phyloP scores from a whole-genome alignment of 192 early-diverging fungal species.

The Umbelopsis sp. region DNA sequence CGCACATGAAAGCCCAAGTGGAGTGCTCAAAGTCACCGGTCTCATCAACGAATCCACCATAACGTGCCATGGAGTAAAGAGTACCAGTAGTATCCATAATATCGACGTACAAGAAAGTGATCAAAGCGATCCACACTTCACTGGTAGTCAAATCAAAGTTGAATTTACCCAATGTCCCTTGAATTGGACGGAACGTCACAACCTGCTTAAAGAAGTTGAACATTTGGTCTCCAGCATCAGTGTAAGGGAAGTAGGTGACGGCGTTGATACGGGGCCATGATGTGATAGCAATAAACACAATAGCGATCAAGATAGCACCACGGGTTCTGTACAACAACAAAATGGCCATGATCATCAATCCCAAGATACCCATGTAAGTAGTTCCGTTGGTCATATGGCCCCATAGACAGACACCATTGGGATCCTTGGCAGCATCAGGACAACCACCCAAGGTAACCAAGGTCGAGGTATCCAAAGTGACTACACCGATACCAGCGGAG shows the following conservation, averaged over 20 bases:
- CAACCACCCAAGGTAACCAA: conserved; percentile 72
- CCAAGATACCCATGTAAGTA: conserved; percentile 73
- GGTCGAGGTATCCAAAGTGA: conserved; percentile 62
- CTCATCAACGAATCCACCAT: conserved; percentile 77
- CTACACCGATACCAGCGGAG: conserved; percentile 81
- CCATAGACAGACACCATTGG: conserved; percentile 57
- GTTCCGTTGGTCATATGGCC: conserved; percentile 66
- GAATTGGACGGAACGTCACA: conserved; percentile 65
- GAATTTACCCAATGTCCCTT: conserved; percentile 59
- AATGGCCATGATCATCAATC: conserved; percentile 70
- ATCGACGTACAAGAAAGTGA: conserved; percentile 87
- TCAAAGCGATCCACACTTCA: conserved; percentile 78
- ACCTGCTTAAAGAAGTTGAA: conserved; percentile 78
- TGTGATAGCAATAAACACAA: conserved; percentile 68
- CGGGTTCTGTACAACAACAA: conserved; percentile 66
- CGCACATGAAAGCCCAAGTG: conserved; percentile 71
- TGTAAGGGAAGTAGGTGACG: conserved; percentile 81
- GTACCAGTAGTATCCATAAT: conserved; percentile 87
- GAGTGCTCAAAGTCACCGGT: conserved; percentile 82
- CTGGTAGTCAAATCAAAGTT: conserved; percentile 63
- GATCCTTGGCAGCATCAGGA: conserved; percentile 55
- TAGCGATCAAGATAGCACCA: conserved; percentile 74
- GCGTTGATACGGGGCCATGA: conserved; percentile 72
- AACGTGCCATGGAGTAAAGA: conserved; percentile 83
- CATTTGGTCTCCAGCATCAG: conserved; percentile 54